Conservation (phyloP, 2,329 filamentous ascomycete genomes). For the Clonostachys sp. region DNA sequence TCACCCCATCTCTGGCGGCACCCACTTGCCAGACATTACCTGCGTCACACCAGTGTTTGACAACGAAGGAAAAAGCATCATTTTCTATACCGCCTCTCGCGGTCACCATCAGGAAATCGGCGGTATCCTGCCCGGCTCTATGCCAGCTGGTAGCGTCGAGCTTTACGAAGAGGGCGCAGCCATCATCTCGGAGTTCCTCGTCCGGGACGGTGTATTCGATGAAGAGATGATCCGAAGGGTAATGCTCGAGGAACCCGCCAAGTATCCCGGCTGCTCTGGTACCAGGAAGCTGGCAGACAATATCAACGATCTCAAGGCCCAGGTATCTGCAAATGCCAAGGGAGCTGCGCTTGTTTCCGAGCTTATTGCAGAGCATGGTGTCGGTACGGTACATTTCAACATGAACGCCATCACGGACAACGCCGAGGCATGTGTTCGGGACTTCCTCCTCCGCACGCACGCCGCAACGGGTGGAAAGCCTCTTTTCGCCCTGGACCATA, state of each 20-base stretch:
- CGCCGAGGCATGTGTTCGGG: conserved; percentile 20
- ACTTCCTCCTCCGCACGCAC: conserved; percentile 2
- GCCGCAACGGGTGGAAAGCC: conserved; percentile 1
- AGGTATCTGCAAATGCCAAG: conserved; percentile 80
- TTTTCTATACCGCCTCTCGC: conserved; percentile 29
- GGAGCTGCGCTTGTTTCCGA: conserved; percentile 72
- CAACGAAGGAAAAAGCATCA: conserved; percentile 28
- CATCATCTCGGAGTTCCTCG: conserved; percentile 28
- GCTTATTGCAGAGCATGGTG: conserved; percentile 73
- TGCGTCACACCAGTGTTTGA: conserved; percentile 32
- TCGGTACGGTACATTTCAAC: conserved; percentile 67
- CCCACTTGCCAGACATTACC: conserved; percentile 32
- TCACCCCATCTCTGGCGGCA: conserved; percentile 29
- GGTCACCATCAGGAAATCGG: conserved; percentile 33
- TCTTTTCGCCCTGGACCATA: conserved; percentile 3
- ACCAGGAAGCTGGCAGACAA: conserved; percentile 72
- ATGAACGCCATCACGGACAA: conserved; percentile 35
- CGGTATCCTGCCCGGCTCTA: conserved; percentile 29
- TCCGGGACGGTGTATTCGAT: conserved; percentile 26
- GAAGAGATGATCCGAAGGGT: conserved; percentile 14
- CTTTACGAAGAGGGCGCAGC: conserved; percentile 37
- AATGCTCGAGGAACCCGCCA: conserved; percentile 58
- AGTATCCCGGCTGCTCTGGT: conserved; percentile 39
- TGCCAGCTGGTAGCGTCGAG: conserved; percentile 32
- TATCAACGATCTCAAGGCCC: conserved; percentile 79